Evolutionary conservation across 768 basidiomycete species (phyloP).

Genomic region (Lyophyllum shimeji): DNA sequence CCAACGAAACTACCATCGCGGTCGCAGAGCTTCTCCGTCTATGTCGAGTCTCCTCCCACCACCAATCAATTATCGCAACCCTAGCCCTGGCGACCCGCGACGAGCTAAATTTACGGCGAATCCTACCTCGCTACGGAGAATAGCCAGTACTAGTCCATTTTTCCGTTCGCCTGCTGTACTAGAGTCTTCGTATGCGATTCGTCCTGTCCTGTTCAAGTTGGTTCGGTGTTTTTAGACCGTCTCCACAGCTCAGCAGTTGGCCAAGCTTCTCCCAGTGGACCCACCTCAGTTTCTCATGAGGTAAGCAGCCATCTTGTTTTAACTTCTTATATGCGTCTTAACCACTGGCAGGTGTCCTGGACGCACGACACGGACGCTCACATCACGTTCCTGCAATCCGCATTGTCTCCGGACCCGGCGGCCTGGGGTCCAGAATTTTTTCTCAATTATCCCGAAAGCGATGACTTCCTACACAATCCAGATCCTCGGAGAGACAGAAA

Average conservation of each 20-base stretch:
- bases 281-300: slow-evolving; percentile 60
- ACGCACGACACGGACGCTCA: background rate
- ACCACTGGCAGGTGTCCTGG: too few species aligned
- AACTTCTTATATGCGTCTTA: slow-evolving; percentile 4
- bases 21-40: slow-evolving; percentile 43
- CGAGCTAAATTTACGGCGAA: slow-evolving; percentile 44
- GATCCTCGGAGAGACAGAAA: slow-evolving; percentile 64
- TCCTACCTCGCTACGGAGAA: slow-evolving; percentile 34
- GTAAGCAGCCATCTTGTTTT: slow-evolving; percentile 26
- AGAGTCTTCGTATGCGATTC: slow-evolving; percentile 2
- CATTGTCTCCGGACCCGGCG: slow-evolving; percentile 69
- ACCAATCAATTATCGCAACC: slow-evolving; percentile 19
- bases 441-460: slow-evolving; percentile 54
- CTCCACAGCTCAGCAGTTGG: slow-evolving; percentile 27
- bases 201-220: slow-evolving; percentile 26
- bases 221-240: slow-evolving; percentile 45
- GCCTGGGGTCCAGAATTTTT: slow-evolving; percentile 72
- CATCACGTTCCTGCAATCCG: slow-evolving; percentile 53
- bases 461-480: slow-evolving; percentile 75
- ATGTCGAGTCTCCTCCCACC: slow-evolving; percentile 50
- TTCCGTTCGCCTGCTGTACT: slow-evolving; percentile 29
- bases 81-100: slow-evolving; percentile 24
- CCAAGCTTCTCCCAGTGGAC: slow-evolving; percentile 20
- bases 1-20: slow-evolving; percentile 41
- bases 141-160: slow-evolving; percentile 39